Base-by-base conservation (phyloP, 225 moss, liverwort and hornwort species). In the Takakia lepidozioides region DNA sequence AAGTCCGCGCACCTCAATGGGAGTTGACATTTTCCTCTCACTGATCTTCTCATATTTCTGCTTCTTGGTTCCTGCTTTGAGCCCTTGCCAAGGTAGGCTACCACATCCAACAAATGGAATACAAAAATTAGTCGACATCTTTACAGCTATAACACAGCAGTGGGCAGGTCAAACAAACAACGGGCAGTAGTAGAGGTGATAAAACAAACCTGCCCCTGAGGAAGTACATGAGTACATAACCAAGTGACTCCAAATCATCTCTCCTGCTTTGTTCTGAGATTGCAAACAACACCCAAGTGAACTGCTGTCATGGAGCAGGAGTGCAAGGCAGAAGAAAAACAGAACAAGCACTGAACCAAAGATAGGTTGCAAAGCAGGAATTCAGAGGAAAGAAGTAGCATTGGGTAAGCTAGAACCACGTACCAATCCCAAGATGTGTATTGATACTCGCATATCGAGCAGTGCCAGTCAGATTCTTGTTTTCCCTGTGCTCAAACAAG, bases 21-120 rank as follows among this genome's bases (percentile, higher is more conserved):
- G 64, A 30, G 78, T 78, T 1, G 78, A 78, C 78, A 78, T 78
- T 56, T 78, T 78, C 65, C 62, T 78, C 54, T 78, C 78, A 52
- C 78, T 78, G 58, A 78, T 78, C 54, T 78, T 78, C 46, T 78
- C 78, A 41, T 78, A 78, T 61, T 78, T 78, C 46, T 72, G 78
- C 58, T 78, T 78, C 61, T 78, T 78, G 10, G 78, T 78, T 38
- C 72, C 72, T 10, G 78, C 78, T 58, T 78, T 78, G 57, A 78
- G 50, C 60, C 78, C 78, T 68, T 78, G 78, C 78, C 78, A 78
- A 4, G 78, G 78, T 17, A 78, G 73, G 60, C 78, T 78, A 52
- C 53, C 56, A 53, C 10, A 21, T 9, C 5, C 55, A 56, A 32
- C 32, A 32, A 32, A 32, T 32, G 8, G 11, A 32, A 32, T 32